A percentile compares a stretch with the other conserved stretches of the same genome.
These are phyloP conservation scores for Wickerhamomyces canadensis DNA, from an alignment of 805 yeast species.

Conservation along the genomic window DNA sequence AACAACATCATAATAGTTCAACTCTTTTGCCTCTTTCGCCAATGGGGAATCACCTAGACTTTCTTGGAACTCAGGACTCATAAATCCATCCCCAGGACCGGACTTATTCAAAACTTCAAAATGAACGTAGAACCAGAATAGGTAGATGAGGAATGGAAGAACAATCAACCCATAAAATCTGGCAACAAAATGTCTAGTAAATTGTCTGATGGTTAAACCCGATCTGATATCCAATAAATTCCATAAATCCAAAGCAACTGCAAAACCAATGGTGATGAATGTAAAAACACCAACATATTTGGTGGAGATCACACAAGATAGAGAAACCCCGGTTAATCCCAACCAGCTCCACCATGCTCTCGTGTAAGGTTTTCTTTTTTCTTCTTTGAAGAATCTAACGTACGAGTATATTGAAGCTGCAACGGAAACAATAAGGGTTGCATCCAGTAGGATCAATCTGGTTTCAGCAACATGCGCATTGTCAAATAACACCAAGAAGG, in stretches of 20 bases:
- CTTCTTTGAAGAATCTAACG: constrained; percentile 67
- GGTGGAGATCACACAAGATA: constrained; percentile 90
- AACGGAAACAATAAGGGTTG: constrained; percentile 78
- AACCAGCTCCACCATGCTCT: constrained; percentile 86
- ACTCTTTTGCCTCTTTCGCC: constrained; percentile 62
- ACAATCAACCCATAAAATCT: constrained; percentile 68
- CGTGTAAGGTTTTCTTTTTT: constrained; percentile 62
- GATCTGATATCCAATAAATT: constrained; percentile 64
- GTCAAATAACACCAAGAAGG: constrained; percentile 74
- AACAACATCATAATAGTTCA: constrained; percentile 70
- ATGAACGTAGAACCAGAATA: constrained; percentile 90
- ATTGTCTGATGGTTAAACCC: constrained; percentile 53
- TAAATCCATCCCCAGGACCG: constrained; percentile 94
- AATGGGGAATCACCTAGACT: constrained; percentile 79
- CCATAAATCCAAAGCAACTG: constrained; percentile 88
- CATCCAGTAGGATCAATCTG: constrained; percentile 85
- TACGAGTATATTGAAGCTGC: constrained; percentile 76
- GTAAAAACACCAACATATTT: constrained; percentile 96
- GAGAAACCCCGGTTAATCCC: constrained; percentile 70
- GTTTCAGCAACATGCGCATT: constrained; percentile 90
- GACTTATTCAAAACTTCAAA: constrained; percentile 76
- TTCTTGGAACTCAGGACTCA: constrained; percentile 95
- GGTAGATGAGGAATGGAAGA: constrained; percentile 75
- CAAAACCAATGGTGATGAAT: constrained; percentile 79
- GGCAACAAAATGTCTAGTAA: constrained; percentile 66